A percentile compares a stretch with the other conserved stretches of the same genome.
Evolutionary conservation across 805 yeast species (phyloP).

Genomic region (Kregervanrija delftensis): DNA sequence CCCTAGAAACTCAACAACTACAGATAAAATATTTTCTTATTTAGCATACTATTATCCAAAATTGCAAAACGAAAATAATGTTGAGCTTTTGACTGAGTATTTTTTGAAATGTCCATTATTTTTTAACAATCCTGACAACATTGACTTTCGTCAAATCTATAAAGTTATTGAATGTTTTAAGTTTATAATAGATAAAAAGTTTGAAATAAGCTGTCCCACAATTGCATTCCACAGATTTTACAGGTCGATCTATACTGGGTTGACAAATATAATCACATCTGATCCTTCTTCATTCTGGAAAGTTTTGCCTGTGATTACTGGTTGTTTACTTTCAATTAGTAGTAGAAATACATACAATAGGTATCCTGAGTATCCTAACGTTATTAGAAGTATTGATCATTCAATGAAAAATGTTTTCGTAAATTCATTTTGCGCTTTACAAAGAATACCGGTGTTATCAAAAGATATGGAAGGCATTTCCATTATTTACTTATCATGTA

Average conservation of each 20-base stretch:
- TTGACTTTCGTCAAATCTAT: slow-evolving; percentile 29
- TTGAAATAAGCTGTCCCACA: slow-evolving; percentile 42
- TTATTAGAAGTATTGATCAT: slow-evolving; percentile 18
- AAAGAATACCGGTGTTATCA: too few species aligned
- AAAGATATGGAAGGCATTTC: slow-evolving; percentile 11
- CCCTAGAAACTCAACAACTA: slow-evolving; percentile 28
- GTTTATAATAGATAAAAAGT: slow-evolving; percentile 37
- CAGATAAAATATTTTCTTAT: slow-evolving; percentile 34
- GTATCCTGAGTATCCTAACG: slow-evolving; percentile 20
- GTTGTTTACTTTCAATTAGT: slow-evolving; percentile 33
- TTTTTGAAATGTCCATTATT: slow-evolving; percentile 38
- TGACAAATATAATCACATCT: not conserved
- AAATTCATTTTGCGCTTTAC: not conserved
- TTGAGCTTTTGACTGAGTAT: slow-evolving; percentile 36
- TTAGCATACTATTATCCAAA: slow-evolving; percentile 45
- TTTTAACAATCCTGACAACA: slow-evolving; percentile 15
- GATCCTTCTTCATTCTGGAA: slow-evolving; percentile 32
- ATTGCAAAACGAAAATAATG: slow-evolving; percentile 40
- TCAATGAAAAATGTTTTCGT: slow-evolving; percentile 1
- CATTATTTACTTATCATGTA: slow-evolving; percentile 10
- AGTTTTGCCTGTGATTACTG: slow-evolving; percentile 40
- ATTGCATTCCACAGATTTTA: slow-evolving; percentile 39
- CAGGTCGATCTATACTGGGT: slow-evolving; percentile 10
- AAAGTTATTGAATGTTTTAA: slow-evolving; percentile 42
- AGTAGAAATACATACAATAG: slow-evolving; percentile 17